Base-by-base conservation (phyloP, 1,284 basidiomycete genomes). In the Trametes hirsuta region DNA sequence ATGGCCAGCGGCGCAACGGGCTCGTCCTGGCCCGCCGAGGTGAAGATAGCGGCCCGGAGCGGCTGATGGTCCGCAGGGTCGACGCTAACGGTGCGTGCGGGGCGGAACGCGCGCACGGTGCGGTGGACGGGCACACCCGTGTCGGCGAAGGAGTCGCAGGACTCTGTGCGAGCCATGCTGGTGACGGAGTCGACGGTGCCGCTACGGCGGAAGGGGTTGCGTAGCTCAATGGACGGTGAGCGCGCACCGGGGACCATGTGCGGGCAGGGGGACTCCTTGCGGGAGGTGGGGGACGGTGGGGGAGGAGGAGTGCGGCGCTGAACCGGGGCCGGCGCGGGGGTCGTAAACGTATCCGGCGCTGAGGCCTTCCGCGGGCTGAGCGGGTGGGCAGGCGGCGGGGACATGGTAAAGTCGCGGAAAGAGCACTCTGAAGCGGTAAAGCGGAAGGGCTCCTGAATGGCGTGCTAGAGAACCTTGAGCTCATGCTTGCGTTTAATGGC, bases 141-240 rank as follows among this genome's bases (percentile, higher is more conserved):
- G 22, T 58, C 61, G 3, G 40, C 56, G 21, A 58, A 58, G 1
- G 61, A 62, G 15, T 56, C 59, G 46, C 47, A 42, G 1, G 56
- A 55, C 1, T 47, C 34, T 11, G 50, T 47, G 47, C 56, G 56
- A 10, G 53, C 47, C 12, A 46, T 55, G 37, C 57, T 61, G 4
- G 37, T 18, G 3, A 55, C 3, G 0, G 63, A 59, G 4, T 64
- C 63, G 51, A 3, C 41, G n/a, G 63, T 61, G 21, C 52, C 39
- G 37, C 35, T 61, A 18, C 59, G 30, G 30, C 30, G 59, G 47
- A 64, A 64, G 1, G 63, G 63, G 35, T 64, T 64, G 34, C 57
- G 63, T 14, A 64, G 30, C 18, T 56, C 57, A 39, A 41, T 52
- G 6, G 63, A 61, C 10, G 15, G 15, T 8, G 46, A 39, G 10